phyloP scores from a whole-genome alignment of 495 filamentous ascomycete species.

The Penicillium malachiteum region DNA sequence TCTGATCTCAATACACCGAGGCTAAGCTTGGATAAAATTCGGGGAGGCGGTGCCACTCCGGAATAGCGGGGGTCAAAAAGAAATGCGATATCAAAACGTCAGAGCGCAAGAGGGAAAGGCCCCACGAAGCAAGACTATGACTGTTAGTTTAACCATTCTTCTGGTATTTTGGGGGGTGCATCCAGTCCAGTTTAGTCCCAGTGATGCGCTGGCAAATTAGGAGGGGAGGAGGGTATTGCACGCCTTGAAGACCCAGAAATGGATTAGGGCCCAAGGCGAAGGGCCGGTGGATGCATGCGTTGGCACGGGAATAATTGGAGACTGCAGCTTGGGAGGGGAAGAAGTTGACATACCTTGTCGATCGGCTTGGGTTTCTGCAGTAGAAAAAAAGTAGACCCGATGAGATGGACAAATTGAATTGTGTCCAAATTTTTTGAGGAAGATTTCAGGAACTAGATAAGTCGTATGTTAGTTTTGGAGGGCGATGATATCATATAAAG shows the following conservation, averaged over 20 bases:
- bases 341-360: conserved; percentile 46
- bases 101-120: conserved; percentile 17
- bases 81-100: conserved; percentile 21
- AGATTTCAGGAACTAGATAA: not conserved
- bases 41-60: conserved; percentile 30
- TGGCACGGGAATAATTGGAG: conserved; percentile 40
- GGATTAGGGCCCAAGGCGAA: conserved; percentile 32
- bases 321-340: conserved; percentile 11
- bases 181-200: not conserved
- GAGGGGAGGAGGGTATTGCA: conserved; percentile 11
- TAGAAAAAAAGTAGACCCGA: conserved; percentile 4
- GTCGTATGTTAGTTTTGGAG: conserved; percentile 6
- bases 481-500: not conserved
- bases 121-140: conserved; percentile 26
- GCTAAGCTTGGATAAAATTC: conserved; percentile 22
- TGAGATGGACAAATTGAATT: not conserved
- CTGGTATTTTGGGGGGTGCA: not conserved
- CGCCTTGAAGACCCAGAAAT: conserved; percentile 22
- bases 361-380: conserved; percentile 33
- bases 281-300: conserved; percentile 46
- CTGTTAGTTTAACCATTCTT: conserved; percentile 23
- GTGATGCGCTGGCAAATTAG: conserved; percentile 33
- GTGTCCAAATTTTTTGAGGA: too few relatives aligned
- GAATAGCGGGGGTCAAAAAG: conserved; percentile 17
- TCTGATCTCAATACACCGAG: not conserved